Percentiles rank a stretch among this genome's conserved stretches.
Evolutionary conservation across 257 asterid species (phyloP).

Genomic region (Plectranthus barbatus): DNA sequence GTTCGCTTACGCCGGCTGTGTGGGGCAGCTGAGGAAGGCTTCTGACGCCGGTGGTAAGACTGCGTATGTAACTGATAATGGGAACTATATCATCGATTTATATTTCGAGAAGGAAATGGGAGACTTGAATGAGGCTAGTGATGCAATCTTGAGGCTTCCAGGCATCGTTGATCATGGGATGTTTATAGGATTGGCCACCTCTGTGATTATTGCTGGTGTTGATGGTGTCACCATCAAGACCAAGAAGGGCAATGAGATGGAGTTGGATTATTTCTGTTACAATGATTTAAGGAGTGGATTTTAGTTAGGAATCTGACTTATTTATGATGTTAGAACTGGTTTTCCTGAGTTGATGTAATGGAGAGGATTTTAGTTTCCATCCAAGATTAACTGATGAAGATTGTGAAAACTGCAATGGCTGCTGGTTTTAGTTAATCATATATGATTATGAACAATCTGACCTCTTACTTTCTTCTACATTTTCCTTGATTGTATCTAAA

Average conservation of each 20-base stretch:
- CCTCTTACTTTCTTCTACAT: too few relatives aligned
- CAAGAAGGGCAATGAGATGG: constrained; percentile 29
- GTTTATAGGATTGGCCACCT: constrained; percentile 53
- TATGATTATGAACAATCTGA: too few relatives aligned
- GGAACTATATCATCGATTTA: constrained; percentile 51
- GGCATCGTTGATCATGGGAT: constrained; percentile 62
- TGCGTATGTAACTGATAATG: constrained; percentile 50
- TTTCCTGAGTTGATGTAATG: too few relatives aligned
- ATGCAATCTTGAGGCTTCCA: constrained; percentile 57
- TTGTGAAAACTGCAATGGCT: too few relatives aligned
- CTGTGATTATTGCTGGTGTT: constrained; percentile 55
- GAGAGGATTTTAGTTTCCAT: too few relatives aligned
- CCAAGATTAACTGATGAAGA: too few relatives aligned
- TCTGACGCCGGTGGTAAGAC: constrained; percentile 15
- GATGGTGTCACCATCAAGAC: constrained; percentile 46
- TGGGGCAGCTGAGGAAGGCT: constrained; percentile 42
- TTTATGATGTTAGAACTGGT: too few relatives aligned
- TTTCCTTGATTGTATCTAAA: too few relatives aligned
- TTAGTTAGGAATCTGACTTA: too few relatives aligned
- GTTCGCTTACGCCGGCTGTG: constrained; percentile 45
- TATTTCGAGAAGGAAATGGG: constrained; percentile 56
- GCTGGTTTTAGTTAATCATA: too few relatives aligned
- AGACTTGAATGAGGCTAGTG: constrained; percentile 48
- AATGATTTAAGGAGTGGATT: too few relatives aligned
- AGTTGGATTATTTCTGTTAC: constrained; percentile 30